phyloP scores from a whole-genome alignment of 2,329 filamentous ascomycete genomes.

The Graphiopsis chlorocephala region DNA sequence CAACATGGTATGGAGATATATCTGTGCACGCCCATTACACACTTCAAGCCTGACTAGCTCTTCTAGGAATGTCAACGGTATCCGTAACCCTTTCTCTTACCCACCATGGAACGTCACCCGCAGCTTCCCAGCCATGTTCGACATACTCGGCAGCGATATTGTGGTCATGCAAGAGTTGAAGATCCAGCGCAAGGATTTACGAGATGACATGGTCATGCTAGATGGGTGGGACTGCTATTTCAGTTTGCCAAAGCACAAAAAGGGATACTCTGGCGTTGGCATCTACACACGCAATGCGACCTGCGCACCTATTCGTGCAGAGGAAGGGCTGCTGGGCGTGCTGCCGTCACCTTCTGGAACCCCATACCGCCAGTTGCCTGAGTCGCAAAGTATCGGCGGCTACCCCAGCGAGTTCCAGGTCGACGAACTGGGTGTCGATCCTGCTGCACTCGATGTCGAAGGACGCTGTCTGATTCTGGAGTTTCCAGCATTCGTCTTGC shows the following conservation, averaged over 20 bases:
- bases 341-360: constrained; percentile 69
- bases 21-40: background rate
- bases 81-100: constrained; percentile 54
- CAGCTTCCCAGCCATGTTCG: constrained; percentile 73
- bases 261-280: constrained; percentile 93
- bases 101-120: constrained; percentile 50
- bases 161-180: constrained; percentile 95
- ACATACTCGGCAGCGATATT: constrained; percentile 86
- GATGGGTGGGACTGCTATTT: constrained; percentile 96
- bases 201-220: constrained; percentile 93
- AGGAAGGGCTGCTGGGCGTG: constrained; percentile 88
- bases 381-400: constrained; percentile 77
- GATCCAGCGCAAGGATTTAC: constrained; percentile 87
- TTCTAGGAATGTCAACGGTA: constrained; percentile 54
- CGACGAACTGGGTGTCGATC: constrained; percentile 60
- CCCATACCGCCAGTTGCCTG: constrained; percentile 71
- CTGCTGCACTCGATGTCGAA: constrained; percentile 77
- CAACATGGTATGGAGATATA: constrained; percentile 32
- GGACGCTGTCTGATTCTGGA: constrained; percentile 88
- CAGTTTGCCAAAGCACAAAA: constrained; percentile 88
- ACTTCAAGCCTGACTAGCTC: background rate
- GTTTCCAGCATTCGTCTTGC: constrained; percentile 89
- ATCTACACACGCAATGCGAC: constrained; percentile 88
- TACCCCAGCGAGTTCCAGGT: constrained; percentile 74
- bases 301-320: constrained; percentile 82